Evolutionary conservation across 192 early-diverging fungal species (phyloP), one percentile per base, ranked within the genome.

Genomic region (Umbelopsis ramanniana): DNA sequence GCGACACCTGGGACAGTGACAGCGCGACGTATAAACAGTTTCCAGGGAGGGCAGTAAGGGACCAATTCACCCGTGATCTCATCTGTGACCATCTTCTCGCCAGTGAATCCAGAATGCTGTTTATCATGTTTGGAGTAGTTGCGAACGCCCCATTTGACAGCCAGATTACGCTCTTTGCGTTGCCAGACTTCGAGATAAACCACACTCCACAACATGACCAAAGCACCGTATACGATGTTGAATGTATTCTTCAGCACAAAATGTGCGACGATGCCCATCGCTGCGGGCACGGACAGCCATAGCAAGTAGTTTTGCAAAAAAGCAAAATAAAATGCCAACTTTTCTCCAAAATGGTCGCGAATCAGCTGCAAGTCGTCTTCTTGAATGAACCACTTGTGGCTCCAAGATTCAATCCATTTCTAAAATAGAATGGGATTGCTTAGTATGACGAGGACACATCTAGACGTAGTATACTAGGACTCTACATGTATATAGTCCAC

Each of bases 241-340:
- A 93, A 93, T 26, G 80, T 72, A 12, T 77, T 74, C 40, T 74
- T 70, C 26, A 85, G 75, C 24, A 80, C 76, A 7, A 87, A 76
- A 70, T 89, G 90, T 67, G 86, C 82, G 8, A 89, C 23, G 9
- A 88, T 45, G 15, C 95, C 95, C 9, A 91, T 57, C 6, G 82
- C 83, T 1, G 95, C 77, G 12, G 94, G 94, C 4, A 82, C 70
- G 26, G 88, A 78, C 26, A 98, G 82, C 84, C 89, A 93, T 11
- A 92, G 57, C 46, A 93, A 84, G 82, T 97, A 98, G 74, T 88
- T 93, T 80, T 96, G 94, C 3, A 97, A 76, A 79, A 97, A 98
- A 14, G 94, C 95, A 87, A 98, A 98, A 81, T 98, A 97, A 81
- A 87, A 90, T n/a, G 93, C 94, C 43, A 95, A 78, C 76, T 94